These are phyloP conservation scores for Perkinsus olseni DNA, from an alignment of 169 alveolate species.

Conservation along the genomic window DNA sequence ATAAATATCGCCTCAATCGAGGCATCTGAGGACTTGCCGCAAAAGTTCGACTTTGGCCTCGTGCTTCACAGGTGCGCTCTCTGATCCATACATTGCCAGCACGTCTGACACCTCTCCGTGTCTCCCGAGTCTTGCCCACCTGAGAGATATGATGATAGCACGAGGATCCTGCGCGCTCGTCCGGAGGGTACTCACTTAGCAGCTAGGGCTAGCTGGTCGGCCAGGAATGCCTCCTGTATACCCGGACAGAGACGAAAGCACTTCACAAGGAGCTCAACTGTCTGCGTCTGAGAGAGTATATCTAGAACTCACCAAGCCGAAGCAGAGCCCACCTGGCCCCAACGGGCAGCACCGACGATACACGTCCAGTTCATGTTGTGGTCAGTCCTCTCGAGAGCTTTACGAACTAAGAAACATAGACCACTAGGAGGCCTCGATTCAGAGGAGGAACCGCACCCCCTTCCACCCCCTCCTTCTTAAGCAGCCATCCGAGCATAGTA, in stretches of 20 bases:
- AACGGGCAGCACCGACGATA: not conserved
- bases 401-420: not conserved
- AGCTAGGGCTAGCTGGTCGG: not conserved
- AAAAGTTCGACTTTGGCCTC: too few species aligned
- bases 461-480: not conserved
- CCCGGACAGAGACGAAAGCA: not conserved
- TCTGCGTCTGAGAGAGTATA: not conserved
- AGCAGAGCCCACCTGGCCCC: not conserved
- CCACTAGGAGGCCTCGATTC: not conserved
- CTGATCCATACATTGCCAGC: not conserved
- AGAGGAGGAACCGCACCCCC: not conserved
- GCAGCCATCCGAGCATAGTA: not conserved
- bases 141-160: not conserved
- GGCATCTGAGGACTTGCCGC: too few species aligned
- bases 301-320: not conserved
- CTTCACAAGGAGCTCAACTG: not conserved
- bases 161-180: not conserved
- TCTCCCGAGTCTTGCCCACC: not conserved
- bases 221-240: not conserved
- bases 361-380: not conserved
- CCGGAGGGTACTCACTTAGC: not conserved
- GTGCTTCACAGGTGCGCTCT: too few species aligned
- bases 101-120: not conserved
- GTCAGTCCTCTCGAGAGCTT: not conserved
- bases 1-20: too few species aligned